phyloP scores from a whole-genome alignment of 192 early-diverging fungal genomes.

The Coemansia sp. region DNA sequence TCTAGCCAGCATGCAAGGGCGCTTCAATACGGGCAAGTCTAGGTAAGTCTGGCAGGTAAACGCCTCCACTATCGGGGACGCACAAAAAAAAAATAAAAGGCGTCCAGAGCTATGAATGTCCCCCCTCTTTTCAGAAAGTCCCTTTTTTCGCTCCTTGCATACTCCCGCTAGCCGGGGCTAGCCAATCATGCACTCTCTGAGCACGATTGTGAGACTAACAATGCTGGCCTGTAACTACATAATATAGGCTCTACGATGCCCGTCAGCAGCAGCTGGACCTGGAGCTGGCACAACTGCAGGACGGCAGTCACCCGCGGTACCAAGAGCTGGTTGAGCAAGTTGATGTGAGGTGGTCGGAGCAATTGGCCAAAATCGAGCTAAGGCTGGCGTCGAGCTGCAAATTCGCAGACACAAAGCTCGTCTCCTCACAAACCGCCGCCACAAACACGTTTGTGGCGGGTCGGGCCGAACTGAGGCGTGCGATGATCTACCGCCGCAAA shows the following conservation, averaged over 20 bases:
- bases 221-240: neutral
- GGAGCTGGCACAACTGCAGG: slow-evolving; percentile 38
- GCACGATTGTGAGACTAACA: neutral
- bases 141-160: slow-evolving; percentile 1
- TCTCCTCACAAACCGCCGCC: slow-evolving; percentile 11
- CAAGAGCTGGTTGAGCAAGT: slow-evolving; percentile 26
- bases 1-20: slow-evolving; percentile 38
- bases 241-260: slow-evolving; percentile 38
- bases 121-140: neutral
- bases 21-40: slow-evolving; percentile 34
- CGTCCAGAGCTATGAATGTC: slow-evolving; percentile 2
- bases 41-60: slow-evolving; percentile 20
- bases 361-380: slow-evolving; percentile 31
- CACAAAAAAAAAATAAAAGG: neutral
- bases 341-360: slow-evolving; percentile 43
- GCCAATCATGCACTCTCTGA: neutral
- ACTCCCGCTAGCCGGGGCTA: neutral
- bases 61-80: neutral
- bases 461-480: slow-evolving; percentile 27
- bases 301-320: slow-evolving; percentile 49
- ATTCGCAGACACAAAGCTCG: slow-evolving; percentile 22
- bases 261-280: slow-evolving; percentile 40
- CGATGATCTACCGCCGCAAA: slow-evolving; percentile 34
- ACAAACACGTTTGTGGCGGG: slow-evolving; percentile 18
- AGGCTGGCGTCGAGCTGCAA: slow-evolving; percentile 18